Evolutionary conservation across 2,329 filamentous ascomycete species (phyloP).

Genomic region (Phialophora chinensis): DNA sequence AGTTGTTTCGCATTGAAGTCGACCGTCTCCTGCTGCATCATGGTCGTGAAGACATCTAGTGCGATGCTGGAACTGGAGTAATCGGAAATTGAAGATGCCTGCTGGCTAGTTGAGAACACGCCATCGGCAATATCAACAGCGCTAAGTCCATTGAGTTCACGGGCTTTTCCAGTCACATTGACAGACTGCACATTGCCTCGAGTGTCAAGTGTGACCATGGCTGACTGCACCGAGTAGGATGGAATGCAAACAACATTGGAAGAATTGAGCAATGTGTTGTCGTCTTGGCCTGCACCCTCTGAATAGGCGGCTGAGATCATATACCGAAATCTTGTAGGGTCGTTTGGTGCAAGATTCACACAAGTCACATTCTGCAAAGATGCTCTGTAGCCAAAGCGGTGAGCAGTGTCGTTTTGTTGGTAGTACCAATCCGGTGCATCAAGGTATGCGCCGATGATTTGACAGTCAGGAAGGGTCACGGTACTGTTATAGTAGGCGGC

Average conservation of each 20-base stretch:
- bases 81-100: slow-evolving; percentile 19
- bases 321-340: slow-evolving; percentile 28
- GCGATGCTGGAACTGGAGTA: neutral
- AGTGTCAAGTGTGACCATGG: slow-evolving; percentile 24
- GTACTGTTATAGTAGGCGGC: slow-evolving; percentile 30
- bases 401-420: slow-evolving; percentile 27
- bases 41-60: slow-evolving; percentile 26
- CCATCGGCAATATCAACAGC: slow-evolving; percentile 28
- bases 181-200: slow-evolving; percentile 27
- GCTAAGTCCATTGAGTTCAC: slow-evolving; percentile 23
- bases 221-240: slow-evolving; percentile 27
- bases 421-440: slow-evolving; percentile 33
- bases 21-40: slow-evolving; percentile 27
- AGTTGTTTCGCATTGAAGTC: slow-evolving; percentile 22
- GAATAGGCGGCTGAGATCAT: slow-evolving; percentile 31
- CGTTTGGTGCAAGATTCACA: slow-evolving; percentile 25
- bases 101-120: slow-evolving; percentile 15
- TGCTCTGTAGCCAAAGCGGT: slow-evolving; percentile 29
- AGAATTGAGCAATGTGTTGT: slow-evolving; percentile 34
- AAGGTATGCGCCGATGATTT: slow-evolving; percentile 29
- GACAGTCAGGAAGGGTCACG: slow-evolving; percentile 27
- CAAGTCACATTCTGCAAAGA: slow-evolving; percentile 32
- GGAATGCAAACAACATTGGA: slow-evolving; percentile 35
- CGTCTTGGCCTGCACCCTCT: slow-evolving; percentile 27
- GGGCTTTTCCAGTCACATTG: slow-evolving; percentile 18